A percentile compares a stretch with the other conserved stretches of the same genome.
Evolutionary conservation across 768 basidiomycete genomes (phyloP).

Genomic region (Gloeophyllum trabeum): DNA sequence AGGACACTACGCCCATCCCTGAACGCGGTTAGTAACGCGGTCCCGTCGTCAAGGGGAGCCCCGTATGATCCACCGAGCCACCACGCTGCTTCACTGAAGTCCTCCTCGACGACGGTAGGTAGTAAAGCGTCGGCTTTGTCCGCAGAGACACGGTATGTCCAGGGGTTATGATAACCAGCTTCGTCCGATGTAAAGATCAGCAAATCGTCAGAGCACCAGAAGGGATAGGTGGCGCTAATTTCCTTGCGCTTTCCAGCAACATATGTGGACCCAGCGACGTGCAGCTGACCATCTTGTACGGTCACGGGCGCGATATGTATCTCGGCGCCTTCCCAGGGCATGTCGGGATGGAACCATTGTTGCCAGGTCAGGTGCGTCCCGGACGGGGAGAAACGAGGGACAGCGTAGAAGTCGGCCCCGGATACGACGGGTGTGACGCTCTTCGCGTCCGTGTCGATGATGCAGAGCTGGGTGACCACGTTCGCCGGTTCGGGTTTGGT

Average conservation of each 20-base stretch:
- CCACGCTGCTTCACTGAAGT: constrained; percentile 54
- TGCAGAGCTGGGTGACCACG: constrained; percentile 46
- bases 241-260: constrained; percentile 41
- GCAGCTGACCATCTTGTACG: constrained; percentile 3
- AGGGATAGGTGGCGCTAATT: constrained; percentile 47
- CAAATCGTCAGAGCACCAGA: constrained; percentile 43
- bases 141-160: constrained; percentile 29
- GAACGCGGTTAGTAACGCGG: constrained; percentile 16
- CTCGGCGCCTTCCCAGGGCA: constrained; percentile 62
- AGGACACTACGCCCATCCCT: constrained; percentile 22
- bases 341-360: constrained; percentile 59
- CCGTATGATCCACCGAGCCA: constrained; percentile 34
- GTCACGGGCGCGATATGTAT: constrained; percentile 39
- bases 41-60: constrained; percentile 26
- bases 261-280: constrained; percentile 17
- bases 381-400: constrained; percentile 47
- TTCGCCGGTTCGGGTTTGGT: constrained; percentile 36
- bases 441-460: constrained; percentile 38
- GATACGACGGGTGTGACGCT: constrained; percentile 32
- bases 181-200: constrained; percentile 57
- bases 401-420: constrained; percentile 66
- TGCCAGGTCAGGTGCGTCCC: constrained; percentile 50
- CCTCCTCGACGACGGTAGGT: constrained; percentile 30
- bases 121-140: constrained; percentile 24
- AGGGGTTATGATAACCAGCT: constrained; percentile 62